A percentile compares a stretch with the other conserved stretches of the same genome.
phyloP scores from a whole-genome alignment of 2,329 filamentous ascomycete species.

The Paraconiothyrium sp. region DNA sequence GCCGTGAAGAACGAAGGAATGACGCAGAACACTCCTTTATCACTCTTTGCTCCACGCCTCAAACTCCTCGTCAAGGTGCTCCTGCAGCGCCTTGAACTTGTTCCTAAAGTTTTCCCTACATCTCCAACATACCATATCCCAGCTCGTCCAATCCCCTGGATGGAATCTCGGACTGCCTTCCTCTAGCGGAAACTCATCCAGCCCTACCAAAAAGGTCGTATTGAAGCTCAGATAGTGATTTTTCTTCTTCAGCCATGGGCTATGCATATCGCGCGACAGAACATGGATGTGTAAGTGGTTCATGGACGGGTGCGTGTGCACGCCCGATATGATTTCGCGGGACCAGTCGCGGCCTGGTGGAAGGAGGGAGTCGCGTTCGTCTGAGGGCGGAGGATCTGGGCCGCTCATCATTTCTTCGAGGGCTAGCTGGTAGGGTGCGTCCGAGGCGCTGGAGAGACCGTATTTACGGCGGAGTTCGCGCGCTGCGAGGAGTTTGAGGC shows the following conservation, averaged over 20 bases:
- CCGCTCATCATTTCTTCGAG: slow-evolving; percentile 58
- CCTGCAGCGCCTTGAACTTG: slow-evolving; percentile 76
- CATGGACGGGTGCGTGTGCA: slow-evolving; percentile 93
- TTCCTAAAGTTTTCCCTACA: slow-evolving; percentile 80
- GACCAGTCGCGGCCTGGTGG: slow-evolving; percentile 82
- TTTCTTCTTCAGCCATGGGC: slow-evolving; percentile 74
- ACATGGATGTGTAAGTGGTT: slow-evolving; percentile 91
- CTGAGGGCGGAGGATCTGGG: slow-evolving; percentile 44
- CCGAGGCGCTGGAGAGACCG: slow-evolving; percentile 69
- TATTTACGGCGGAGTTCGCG: slow-evolving; percentile 77
- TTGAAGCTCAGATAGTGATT: slow-evolving; percentile 95
- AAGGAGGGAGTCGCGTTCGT: slow-evolving; percentile 52
- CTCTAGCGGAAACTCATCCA: slow-evolving; percentile 82
- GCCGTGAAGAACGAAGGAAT: neutral
- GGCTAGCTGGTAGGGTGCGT: slow-evolving; percentile 70
- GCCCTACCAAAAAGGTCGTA: slow-evolving; percentile 80
- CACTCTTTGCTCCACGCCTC: slow-evolving; percentile 70
- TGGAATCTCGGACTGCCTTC: slow-evolving; percentile 70
- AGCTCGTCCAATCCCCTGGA: slow-evolving; percentile 68
- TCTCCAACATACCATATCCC: slow-evolving; percentile 83
- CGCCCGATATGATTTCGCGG: slow-evolving; percentile 76
- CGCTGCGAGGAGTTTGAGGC: slow-evolving; percentile 72
- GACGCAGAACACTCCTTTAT: neutral
- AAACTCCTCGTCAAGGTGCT: slow-evolving; percentile 79
- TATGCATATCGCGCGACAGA: slow-evolving; percentile 80